Percentiles rank a stretch among this genome's conserved stretches.
Conservation (phyloP, 345 rosid species). For the Punica granatum region DNA sequence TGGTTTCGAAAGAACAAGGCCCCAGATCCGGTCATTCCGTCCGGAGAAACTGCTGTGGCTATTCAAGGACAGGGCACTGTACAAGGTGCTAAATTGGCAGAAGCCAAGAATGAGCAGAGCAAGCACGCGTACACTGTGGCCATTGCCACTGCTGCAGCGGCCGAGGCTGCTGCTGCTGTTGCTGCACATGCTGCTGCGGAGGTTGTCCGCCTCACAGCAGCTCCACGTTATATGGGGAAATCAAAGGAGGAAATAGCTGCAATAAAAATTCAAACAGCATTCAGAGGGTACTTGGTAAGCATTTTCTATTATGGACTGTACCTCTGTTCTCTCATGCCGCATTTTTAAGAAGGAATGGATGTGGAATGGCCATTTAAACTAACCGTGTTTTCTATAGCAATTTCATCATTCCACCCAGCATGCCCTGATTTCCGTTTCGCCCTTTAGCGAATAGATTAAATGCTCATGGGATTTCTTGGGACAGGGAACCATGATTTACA, state of each 20-base stretch:
- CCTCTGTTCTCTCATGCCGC: neutral
- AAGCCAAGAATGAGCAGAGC: constrained; percentile 48
- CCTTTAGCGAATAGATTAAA: neutral
- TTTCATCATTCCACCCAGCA: neutral
- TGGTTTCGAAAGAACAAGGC: constrained; percentile 50
- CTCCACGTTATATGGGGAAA: constrained; percentile 42
- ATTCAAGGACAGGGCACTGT: constrained; percentile 4
- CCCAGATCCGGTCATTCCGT: constrained; percentile 21
- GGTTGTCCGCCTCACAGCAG: constrained; percentile 47
- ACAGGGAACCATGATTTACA: too few species aligned
- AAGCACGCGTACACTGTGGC: constrained; percentile 61
- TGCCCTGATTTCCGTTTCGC: neutral
- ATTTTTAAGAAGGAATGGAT: neutral
- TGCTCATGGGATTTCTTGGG: neutral
- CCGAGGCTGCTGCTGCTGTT: constrained; percentile 56
- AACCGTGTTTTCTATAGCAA: neutral
- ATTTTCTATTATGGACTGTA: neutral
- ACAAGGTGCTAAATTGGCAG: constrained; percentile 35
- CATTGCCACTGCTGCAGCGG: constrained; percentile 56
- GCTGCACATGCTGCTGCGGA: constrained; percentile 61
- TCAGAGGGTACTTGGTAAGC: constrained; percentile 64
- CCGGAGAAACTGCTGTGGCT: constrained; percentile 21
- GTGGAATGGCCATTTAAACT: neutral
- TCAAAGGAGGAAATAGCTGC: constrained; percentile 62
- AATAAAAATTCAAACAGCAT: constrained; percentile 73